These are phyloP conservation scores for Leccinum variicolor DNA, from an alignment of 768 basidiomycete genomes.

Conservation along the genomic window DNA sequence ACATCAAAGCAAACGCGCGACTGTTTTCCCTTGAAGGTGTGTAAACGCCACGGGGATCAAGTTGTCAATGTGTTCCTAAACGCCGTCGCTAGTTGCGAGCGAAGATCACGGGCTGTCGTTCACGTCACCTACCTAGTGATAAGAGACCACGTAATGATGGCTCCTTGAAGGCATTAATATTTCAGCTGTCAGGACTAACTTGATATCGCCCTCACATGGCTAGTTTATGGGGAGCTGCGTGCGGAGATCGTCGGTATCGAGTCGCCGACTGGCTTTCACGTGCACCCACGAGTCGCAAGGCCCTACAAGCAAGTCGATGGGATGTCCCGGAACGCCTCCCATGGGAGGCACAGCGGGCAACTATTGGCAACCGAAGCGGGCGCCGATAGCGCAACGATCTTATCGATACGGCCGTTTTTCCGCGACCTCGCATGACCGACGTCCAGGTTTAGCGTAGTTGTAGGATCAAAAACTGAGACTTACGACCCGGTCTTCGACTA, in stretches of 20 bases:
- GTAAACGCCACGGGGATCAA: neutral
- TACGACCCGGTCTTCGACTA: neutral
- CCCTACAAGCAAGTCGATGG: constrained; percentile 16
- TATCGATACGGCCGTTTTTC: neutral
- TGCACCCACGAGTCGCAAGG: constrained; percentile 38
- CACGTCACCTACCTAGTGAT: constrained; percentile 7
- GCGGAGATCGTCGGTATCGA: constrained; percentile 31
- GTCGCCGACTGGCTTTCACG: constrained; percentile 50
- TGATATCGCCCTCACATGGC: constrained; percentile 32
- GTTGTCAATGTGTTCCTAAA: neutral
- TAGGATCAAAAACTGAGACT: neutral
- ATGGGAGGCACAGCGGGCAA: neutral
- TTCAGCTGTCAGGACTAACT: neutral
- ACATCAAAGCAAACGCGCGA: constrained; percentile 12
- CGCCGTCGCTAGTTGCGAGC: neutral
- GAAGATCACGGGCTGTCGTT: neutral
- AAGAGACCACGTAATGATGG: constrained; percentile 33
- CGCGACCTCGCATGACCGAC: neutral
- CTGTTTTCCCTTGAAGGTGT: neutral
- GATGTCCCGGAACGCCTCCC: neutral
- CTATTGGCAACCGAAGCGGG: neutral
- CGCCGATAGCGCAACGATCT: neutral
- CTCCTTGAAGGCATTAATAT: neutral
- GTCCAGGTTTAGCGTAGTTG: neutral
- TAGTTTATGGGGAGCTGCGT: neutral